These are phyloP conservation scores for Monosporozyma yasuniensis DNA, from an alignment of 805 yeast species.

Conservation along the genomic window DNA sequence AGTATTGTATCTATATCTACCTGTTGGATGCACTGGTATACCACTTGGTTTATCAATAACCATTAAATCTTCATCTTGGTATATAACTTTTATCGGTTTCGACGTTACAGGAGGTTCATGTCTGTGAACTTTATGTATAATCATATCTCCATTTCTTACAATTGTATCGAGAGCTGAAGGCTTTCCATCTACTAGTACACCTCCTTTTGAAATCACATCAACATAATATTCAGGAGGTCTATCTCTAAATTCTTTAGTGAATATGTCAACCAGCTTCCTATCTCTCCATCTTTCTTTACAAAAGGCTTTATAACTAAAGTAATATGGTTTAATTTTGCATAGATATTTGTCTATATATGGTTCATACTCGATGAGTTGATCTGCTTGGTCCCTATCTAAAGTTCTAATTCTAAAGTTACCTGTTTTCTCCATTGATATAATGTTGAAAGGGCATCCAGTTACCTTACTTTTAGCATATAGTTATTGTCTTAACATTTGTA, in stretches of 20 bases:
- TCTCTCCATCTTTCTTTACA: conserved; percentile 91
- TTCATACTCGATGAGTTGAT: not conserved
- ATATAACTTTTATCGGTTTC: conserved; percentile 52
- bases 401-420: not conserved
- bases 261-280: conserved; percentile 69
- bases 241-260: conserved; percentile 78
- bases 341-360: not conserved
- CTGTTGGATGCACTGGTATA: conserved; percentile 93
- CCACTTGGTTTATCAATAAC: conserved; percentile 93
- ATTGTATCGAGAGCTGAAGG: conserved; percentile 56
- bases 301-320: conserved; percentile 79
- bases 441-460: not conserved
- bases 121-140: conserved; percentile 70
- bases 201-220: conserved; percentile 47
- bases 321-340: conserved; percentile 62
- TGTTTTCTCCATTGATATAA: not conserved
- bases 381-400: not conserved
- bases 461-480: too few relatives aligned
- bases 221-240: conserved; percentile 56
- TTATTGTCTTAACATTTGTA: not conserved
- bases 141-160: conserved; percentile 73
- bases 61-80: conserved; percentile 64
- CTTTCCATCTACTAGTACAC: conserved; percentile 62
- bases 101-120: conserved; percentile 82
- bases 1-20: conserved; percentile 66